A percentile compares a stretch with the other conserved stretches of the same genome.
These are phyloP conservation scores for Yueomyces sp. DNA, from an alignment of 1,139 yeast species.

Conservation along the genomic window DNA sequence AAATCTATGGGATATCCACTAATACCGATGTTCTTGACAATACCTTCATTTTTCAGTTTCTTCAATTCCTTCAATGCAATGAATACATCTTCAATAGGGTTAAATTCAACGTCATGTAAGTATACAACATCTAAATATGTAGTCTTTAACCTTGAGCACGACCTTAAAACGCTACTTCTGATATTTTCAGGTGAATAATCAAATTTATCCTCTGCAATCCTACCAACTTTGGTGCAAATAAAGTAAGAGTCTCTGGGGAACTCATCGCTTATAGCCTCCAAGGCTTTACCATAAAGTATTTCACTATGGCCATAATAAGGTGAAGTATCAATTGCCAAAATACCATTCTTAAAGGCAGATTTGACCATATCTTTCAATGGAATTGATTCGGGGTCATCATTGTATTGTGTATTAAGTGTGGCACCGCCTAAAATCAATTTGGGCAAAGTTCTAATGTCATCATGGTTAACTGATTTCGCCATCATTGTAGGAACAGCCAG, in stretches of 20 bases:
- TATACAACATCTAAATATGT: conserved; percentile 66
- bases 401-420: conserved; percentile 67
- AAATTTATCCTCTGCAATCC: conserved; percentile 54
- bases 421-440: conserved; percentile 70
- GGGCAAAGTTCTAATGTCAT: background rate
- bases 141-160: conserved; percentile 53
- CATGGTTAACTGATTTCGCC: background rate
- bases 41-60: conserved; percentile 49
- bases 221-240: conserved; percentile 80
- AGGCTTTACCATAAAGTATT: conserved; percentile 53
- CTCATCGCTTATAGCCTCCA: conserved; percentile 28
- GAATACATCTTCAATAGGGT: conserved; percentile 37
- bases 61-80: conserved; percentile 54
- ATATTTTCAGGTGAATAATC: conserved; percentile 59
- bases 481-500: too few relatives aligned
- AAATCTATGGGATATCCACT: conserved; percentile 81
- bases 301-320: conserved; percentile 93
- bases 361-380: conserved; percentile 47
- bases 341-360: conserved; percentile 52
- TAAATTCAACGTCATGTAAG: conserved; percentile 85
- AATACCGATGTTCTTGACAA: conserved; percentile 56
- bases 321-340: conserved; percentile 76
- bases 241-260: conserved; percentile 52
- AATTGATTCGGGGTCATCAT: conserved; percentile 46
- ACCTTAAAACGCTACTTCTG: conserved; percentile 48